phyloP scores from a whole-genome alignment of 78 protist genomes.

The Cavenderia fasciculata region DNA sequence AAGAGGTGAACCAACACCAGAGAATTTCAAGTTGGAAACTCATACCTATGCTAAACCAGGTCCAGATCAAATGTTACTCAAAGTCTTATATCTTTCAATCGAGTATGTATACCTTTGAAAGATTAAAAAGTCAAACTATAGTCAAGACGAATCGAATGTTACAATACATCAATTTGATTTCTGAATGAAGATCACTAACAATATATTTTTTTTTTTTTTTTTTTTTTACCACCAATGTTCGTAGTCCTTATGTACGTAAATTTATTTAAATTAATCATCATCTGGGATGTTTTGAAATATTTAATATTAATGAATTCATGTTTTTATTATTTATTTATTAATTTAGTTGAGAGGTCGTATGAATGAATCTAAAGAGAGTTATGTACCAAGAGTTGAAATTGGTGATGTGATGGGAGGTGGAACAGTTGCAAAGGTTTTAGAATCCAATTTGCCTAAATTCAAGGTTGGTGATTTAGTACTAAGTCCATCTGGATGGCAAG shows the following conservation, averaged over 20 bases:
- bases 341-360: slow-evolving; percentile 29
- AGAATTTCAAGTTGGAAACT: not conserved
- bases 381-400: not conserved
- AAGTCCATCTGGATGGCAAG: slow-evolving; percentile 18
- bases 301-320: too few species aligned
- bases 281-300: too few species aligned
- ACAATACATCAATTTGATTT: too few species aligned
- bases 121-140: too few species aligned
- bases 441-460: not conserved
- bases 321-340: too few species aligned
- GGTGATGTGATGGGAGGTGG: not conserved
- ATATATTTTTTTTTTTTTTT: too few species aligned
- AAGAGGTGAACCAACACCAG: not conserved
- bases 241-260: too few species aligned
- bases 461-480: slow-evolving; percentile 9
- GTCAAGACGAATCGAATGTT: too few species aligned
- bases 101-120: too few species aligned
- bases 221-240: too few species aligned
- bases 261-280: too few species aligned
- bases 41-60: not conserved
- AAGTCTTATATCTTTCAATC: not conserved
- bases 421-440: not conserved
- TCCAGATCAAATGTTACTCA: not conserved
- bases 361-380: not conserved
- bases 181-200: too few species aligned